Conservation (phyloP, 164 flowering plant species). For the Liquidambar formosana region DNA sequence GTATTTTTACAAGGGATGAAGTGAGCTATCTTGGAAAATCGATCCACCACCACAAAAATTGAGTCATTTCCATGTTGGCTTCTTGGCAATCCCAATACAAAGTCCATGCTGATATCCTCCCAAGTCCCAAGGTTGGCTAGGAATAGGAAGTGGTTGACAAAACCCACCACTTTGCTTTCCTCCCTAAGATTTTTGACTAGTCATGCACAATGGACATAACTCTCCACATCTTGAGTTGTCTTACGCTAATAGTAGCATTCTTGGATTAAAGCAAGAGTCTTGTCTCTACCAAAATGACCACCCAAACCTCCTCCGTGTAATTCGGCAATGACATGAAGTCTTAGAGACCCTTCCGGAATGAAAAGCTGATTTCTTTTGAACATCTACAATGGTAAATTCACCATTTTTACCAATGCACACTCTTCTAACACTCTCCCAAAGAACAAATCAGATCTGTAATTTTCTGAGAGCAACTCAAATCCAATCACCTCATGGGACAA, state of each 20-base stretch:
- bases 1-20: constrained; percentile 8
- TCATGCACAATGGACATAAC: background rate
- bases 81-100: background rate
- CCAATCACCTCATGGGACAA: background rate
- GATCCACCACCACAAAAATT: constrained; percentile 5
- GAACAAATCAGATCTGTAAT: too few species aligned
- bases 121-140: constrained; percentile 2
- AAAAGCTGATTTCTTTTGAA: too few species aligned
- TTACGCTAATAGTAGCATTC: background rate
- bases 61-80: constrained; percentile 1
- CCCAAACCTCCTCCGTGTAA: background rate
- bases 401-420: too few species aligned
- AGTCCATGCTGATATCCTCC: constrained; percentile 7
- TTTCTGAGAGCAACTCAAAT: background rate
- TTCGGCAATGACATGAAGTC: background rate
- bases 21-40: constrained; percentile 9
- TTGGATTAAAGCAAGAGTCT: background rate
- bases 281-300: background rate
- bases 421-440: background rate
- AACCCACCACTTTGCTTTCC: background rate
- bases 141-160: background rate
- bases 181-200: background rate
- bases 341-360: too few species aligned
- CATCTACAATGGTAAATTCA: background rate
- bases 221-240: background rate